Base-by-base conservation (phyloP, 306 rosid species). In the Castanopsis chinensis region DNA sequence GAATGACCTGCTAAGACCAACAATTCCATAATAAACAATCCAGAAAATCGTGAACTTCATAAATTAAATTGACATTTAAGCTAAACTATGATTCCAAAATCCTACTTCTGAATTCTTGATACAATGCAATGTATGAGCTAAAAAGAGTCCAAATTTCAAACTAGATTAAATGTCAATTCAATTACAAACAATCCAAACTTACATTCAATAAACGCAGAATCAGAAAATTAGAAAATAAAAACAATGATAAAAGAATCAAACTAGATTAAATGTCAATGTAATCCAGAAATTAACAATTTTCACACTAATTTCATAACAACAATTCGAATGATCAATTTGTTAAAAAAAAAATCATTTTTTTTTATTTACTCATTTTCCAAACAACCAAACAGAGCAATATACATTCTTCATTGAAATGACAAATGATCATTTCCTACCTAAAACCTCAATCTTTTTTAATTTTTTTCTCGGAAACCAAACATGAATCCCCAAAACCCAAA, bases 1-100 rank as follows among this genome's bases (percentile, higher is more conserved):
- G 97, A 82, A 81, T 33, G 70, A 28, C 75, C 83, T 83, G 51
- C 51, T 18, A 25, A 21, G 51, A 45, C 72, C 49, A 32, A 37
- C 72, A 67, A 33, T 67, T 67, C 70, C 27, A 35, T 21, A 19
- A 67, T 35, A 10, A 12, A 12, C 53, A 49, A 12, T 49, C 53
- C 14, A 49, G 53, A 49, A 49, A 49, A 49, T 49, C 53, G 0
- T 11, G 17, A 49, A 49, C 13, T 7, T 43, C 3, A 8, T 7
- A 8, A 1, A 43, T 43, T 43, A 43, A 10, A 45, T 11, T 45
- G 1, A 49, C 13, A 49, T 49, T 49, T 49, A 45, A 45, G 12
- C 52, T 45, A 37, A 37, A 45, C 4, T 45, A 9, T 45, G 15
- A 45, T 9, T 45, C 14, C 1, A 11, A 45, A 45, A 45, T 45